Evolutionary conservation across 208 protist species (phyloP).

Genomic region (Crithidia fasciculata): DNA sequence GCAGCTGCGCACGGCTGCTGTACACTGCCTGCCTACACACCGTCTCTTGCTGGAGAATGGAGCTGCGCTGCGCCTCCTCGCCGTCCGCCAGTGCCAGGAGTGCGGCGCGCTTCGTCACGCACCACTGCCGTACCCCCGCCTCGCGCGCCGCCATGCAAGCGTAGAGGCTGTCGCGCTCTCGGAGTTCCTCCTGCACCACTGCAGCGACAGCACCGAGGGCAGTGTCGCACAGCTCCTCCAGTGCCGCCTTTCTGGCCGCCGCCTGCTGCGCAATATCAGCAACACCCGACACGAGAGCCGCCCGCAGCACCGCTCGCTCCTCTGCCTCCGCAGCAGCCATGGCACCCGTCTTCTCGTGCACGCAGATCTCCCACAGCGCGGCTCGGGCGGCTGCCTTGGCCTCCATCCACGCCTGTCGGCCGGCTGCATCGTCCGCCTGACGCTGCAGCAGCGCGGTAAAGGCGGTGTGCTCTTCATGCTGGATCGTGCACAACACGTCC

Average conservation of each 20-base stretch:
- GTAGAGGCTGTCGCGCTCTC: constrained; percentile 51
- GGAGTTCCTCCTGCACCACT: constrained; percentile 49
- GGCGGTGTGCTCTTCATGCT: constrained; percentile 40
- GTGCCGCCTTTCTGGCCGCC: constrained; percentile 30
- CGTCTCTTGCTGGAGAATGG: constrained; percentile 44
- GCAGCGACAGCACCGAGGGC: constrained; percentile 23
- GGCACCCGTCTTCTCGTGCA: constrained; percentile 8
- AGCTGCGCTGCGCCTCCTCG: constrained; percentile 38
- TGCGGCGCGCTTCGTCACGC: constrained; percentile 30
- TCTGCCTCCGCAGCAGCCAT: constrained; percentile 41
- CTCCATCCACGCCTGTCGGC: constrained; percentile 42
- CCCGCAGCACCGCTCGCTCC: constrained; percentile 21
- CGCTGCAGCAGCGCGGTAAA: constrained; percentile 29
- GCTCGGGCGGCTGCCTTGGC: constrained; percentile 36
- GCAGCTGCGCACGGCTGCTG: background rate
- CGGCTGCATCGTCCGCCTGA: constrained; percentile 41
- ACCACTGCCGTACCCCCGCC: constrained; percentile 44
- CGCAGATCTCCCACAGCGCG: constrained; percentile 19
- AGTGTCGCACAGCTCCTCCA: constrained; percentile 26
- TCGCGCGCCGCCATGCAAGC: constrained; percentile 55
- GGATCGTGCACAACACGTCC: constrained; percentile 37
- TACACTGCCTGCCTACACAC: constrained; percentile 17
- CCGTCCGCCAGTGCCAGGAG: constrained; percentile 26
- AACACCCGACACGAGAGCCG: constrained; percentile 25
- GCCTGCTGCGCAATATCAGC: constrained; percentile 38